These are phyloP conservation scores for Primulina tabacum DNA, from an alignment of 257 asterid species.

Conservation along the genomic window DNA sequence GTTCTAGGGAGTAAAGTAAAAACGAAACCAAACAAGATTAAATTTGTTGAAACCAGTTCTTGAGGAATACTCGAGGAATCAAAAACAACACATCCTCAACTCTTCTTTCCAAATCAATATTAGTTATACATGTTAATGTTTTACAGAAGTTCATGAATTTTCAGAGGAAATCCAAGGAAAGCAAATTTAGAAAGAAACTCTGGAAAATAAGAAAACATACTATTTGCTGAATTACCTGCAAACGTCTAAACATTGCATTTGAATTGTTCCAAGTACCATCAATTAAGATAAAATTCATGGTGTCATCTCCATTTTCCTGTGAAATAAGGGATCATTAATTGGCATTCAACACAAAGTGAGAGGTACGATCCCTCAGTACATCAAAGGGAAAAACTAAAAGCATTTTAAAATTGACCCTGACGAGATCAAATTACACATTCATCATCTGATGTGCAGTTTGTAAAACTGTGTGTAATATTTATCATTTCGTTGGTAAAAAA, in stretches of 20 bases:
- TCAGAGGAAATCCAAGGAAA: neutral
- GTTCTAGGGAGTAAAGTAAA: no score
- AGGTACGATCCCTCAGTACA: neutral
- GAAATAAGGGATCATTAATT: constrained; percentile 12
- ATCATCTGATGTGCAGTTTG: neutral
- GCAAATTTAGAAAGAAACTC: neutral
- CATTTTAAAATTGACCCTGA: neutral
- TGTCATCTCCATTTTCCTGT: constrained; percentile 43
- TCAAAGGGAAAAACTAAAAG: neutral
- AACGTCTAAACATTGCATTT: constrained; percentile 82
- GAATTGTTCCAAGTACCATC: constrained; percentile 99
- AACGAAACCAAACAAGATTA: no score
- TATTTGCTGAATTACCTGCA: constrained; percentile 56
- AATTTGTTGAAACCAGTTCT: no score
- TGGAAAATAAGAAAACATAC: neutral
- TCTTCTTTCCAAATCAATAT: neutral
- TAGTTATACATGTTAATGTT: neutral
- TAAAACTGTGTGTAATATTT: neutral
- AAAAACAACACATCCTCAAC: neutral
- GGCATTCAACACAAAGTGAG: constrained; percentile 9
- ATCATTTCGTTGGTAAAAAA: neutral
- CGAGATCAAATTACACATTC: neutral
- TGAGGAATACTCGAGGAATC: neutral
- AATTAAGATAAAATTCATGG: constrained; percentile 67
- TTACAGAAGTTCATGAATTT: neutral